Evolutionary conservation across 75 land plant genomes (phyloP), one percentile per base, ranked within the genome.

Genomic region (Pseudotsuga menziesii): DNA sequence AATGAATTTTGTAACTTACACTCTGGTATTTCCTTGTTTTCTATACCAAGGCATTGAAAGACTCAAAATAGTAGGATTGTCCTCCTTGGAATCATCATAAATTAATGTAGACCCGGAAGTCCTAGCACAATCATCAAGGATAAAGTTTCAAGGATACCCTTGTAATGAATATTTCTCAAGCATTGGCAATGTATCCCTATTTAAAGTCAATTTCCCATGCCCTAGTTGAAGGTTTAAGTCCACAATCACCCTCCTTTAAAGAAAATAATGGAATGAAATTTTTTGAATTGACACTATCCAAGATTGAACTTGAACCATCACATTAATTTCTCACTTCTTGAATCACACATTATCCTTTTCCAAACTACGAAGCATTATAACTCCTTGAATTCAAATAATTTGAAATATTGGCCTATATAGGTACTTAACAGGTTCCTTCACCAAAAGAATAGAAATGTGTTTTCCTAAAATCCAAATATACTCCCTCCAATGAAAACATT

Each of bases 21-120:
- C 81, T 75, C 83, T 78, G 12, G 66, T 70, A 62, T 81, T 81
- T 26, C 83, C 83, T 60, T 81, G 75, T 48, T 36, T 81, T 72
- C 80, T 69, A 60, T 81, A 81, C 60, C 44, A 80, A 22, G 83
- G 83, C 58, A 81, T 77, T 13, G 83, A 80, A 56, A 81, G 80
- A 44, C 80, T 81, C 41, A 81, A 69, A 69, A 69, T 52, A 41
- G 52, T 3, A 19, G 72, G 17, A 20, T 12, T 69, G 3, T 23
- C 52, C 41, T 69, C 52, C 72, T 23, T 69, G 19, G 72, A 69
- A 69, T 69, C 52, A 69, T 69, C 72, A 69, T 22, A 69, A 69
- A 69, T 44, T 69, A 13, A 69, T 52, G 3, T 69, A 22, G 72
- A 69, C 20, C 72, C 20, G 41, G 52, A 69, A 69, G 23, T 19